These are phyloP conservation scores for Thalassia testudinum DNA, from an alignment of 116 monocot genomes.

Conservation along the genomic window DNA sequence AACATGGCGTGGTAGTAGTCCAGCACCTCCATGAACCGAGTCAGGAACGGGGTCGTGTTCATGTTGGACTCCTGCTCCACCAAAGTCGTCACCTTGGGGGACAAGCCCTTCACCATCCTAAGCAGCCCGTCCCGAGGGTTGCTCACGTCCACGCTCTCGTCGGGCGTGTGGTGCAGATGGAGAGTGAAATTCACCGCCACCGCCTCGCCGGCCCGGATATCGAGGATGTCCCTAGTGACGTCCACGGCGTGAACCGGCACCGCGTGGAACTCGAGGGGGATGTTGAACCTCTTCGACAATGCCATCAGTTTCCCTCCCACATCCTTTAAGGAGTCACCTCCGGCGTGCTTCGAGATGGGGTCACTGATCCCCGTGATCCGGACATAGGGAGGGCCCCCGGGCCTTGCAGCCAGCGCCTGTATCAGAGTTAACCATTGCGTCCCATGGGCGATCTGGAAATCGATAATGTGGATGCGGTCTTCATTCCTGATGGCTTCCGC, in stretches of 20 bases:
- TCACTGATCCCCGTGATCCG: slow-evolving; percentile 81
- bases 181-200: slow-evolving; percentile 74
- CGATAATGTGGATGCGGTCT: slow-evolving; percentile 72
- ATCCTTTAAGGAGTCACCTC: slow-evolving; percentile 29
- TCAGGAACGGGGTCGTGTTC: slow-evolving; percentile 78
- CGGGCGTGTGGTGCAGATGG: slow-evolving; percentile 77
- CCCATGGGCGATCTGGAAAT: slow-evolving; percentile 85
- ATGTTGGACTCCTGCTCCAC: slow-evolving; percentile 95
- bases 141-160: slow-evolving; percentile 77
- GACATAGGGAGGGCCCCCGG: slow-evolving; percentile 63
- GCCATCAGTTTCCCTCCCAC: slow-evolving; percentile 33
- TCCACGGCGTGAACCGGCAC: slow-evolving; percentile 21
- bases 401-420: slow-evolving; percentile 70
- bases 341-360: slow-evolving; percentile 47
- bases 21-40: slow-evolving; percentile 49
- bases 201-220: slow-evolving; percentile 52
- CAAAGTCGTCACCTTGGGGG: slow-evolving; percentile 57
- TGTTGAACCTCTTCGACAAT: slow-evolving; percentile 53
- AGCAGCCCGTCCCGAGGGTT: slow-evolving; percentile 78
- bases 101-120: slow-evolving; percentile 67
- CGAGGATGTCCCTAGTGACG: slow-evolving; percentile 57
- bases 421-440: slow-evolving; percentile 84
- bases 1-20: slow-evolving; percentile 85
- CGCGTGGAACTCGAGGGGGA: slow-evolving; percentile 59
- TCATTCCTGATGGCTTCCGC: slow-evolving; percentile 67